phyloP scores from a whole-genome alignment of 2,329 filamentous ascomycete species.

The Monilinia polystroma region DNA sequence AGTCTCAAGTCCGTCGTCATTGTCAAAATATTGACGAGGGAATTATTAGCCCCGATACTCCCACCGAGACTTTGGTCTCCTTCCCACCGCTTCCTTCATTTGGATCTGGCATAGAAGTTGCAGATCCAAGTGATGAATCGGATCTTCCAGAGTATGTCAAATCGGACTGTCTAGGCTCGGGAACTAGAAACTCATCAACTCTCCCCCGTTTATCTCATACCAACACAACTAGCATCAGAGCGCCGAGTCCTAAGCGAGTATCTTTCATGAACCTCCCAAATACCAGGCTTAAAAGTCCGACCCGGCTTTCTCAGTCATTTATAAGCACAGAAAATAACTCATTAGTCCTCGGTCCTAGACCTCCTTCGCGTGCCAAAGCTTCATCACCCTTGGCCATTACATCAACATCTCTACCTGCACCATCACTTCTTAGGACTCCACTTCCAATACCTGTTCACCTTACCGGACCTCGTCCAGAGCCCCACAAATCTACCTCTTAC shows the following conservation, averaged over 20 bases:
- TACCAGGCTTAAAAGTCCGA: neutral
- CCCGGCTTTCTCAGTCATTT: neutral
- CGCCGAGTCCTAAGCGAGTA: neutral
- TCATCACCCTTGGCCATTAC: slow-evolving; percentile 18
- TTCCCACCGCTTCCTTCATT: slow-evolving; percentile 3
- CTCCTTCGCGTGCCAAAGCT: slow-evolving; percentile 15
- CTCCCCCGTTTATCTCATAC: neutral
- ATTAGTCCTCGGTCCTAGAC: neutral
- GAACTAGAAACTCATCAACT: neutral
- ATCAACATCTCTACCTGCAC: slow-evolving; percentile 24
- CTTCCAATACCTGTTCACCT: slow-evolving; percentile 29
- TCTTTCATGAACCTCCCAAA: neutral
- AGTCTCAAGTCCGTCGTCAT: slow-evolving; percentile 26
- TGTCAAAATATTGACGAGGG: slow-evolving; percentile 26
- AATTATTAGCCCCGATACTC: slow-evolving; percentile 13
- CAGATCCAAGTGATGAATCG: neutral
- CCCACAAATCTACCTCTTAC: slow-evolving; percentile 10
- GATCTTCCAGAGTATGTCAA: neutral
- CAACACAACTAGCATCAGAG: neutral
- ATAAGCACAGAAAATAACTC: neutral
- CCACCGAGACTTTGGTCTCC: slow-evolving; percentile 9
- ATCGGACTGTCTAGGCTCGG: neutral
- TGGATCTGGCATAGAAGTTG: too few species aligned
- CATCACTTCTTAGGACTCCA: slow-evolving; percentile 28
- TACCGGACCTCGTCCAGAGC: slow-evolving; percentile 27